phyloP scores from a whole-genome alignment of 495 filamentous ascomycete species.

The Immersiella caudata region DNA sequence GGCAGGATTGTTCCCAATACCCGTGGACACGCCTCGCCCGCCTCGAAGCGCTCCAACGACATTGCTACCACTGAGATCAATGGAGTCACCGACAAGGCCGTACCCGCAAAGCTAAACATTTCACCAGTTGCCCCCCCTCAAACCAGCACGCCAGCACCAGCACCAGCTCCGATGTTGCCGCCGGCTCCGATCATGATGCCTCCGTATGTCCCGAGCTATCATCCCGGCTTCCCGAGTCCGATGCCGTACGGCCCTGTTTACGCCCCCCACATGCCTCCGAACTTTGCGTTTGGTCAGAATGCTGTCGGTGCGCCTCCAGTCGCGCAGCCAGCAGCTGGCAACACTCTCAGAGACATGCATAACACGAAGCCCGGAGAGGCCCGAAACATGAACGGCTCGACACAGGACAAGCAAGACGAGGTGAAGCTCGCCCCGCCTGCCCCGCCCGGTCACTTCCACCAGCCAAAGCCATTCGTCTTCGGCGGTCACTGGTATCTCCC shows the following conservation, averaged over 20 bases:
- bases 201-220: slow-evolving; percentile 34
- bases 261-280: slow-evolving; percentile 32
- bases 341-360: slow-evolving; percentile 31
- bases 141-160: slow-evolving; percentile 21
- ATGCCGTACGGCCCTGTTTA: slow-evolving; percentile 38
- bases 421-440: slow-evolving; percentile 49
- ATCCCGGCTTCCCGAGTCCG: slow-evolving; percentile 33
- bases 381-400: slow-evolving; percentile 33
- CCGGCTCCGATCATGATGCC: too few relatives aligned
- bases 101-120: slow-evolving; percentile 23
- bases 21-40: slow-evolving; percentile 49
- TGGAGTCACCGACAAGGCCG: slow-evolving; percentile 20
- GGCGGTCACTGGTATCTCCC: slow-evolving; percentile 53
- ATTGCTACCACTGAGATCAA: slow-evolving; percentile 26
- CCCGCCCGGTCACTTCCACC: slow-evolving; percentile 50
- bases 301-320: slow-evolving; percentile 19
- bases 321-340: slow-evolving; percentile 12
- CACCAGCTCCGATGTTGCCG: slow-evolving; percentile 28
- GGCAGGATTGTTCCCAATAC: slow-evolving; percentile 61
- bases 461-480: slow-evolving; percentile 48
- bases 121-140: slow-evolving; percentile 3
- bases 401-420: slow-evolving; percentile 39
- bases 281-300: slow-evolving; percentile 28
- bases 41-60: slow-evolving; percentile 46
- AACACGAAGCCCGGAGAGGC: slow-evolving; percentile 29